These are phyloP conservation scores for Talaromyces borbonicus DNA, from an alignment of 495 filamentous ascomycete genomes.

Conservation along the genomic window DNA sequence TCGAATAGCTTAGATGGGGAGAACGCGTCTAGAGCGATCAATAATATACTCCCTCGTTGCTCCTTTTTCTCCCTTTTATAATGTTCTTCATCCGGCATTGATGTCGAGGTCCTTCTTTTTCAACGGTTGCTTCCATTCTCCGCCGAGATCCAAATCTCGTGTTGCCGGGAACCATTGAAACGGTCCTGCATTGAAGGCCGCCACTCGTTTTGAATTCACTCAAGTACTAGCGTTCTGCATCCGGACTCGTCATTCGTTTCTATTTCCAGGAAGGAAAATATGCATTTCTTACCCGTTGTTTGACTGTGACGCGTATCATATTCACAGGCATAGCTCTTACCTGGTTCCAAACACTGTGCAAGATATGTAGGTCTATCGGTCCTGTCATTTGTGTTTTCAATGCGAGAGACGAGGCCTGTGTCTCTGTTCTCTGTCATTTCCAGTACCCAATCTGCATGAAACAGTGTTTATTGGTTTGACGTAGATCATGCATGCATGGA, in stretches of 20 bases:
- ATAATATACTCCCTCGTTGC: too few relatives aligned
- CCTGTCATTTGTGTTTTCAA: too few relatives aligned
- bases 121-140: too few relatives aligned
- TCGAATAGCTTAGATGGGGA: too few relatives aligned
- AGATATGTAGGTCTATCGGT: too few relatives aligned
- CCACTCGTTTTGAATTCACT: conserved; percentile 2
- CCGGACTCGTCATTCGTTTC: not conserved
- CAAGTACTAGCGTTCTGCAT: not conserved
- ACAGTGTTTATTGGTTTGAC: not conserved
- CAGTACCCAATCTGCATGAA: not conserved
- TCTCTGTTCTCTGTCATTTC: not conserved
- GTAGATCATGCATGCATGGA: not conserved
- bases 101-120: too few relatives aligned
- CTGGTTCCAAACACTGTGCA: too few relatives aligned
- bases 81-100: too few relatives aligned
- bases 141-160: too few relatives aligned
- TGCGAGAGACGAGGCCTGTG: too few relatives aligned
- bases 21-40: too few relatives aligned
- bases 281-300: not conserved
- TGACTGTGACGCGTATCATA: not conserved
- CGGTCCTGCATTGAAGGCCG: not conserved
- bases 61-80: too few relatives aligned
- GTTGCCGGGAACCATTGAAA: not conserved
- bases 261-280: not conserved
- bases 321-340: not conserved